Evolutionary conservation across 352 stramenopile species (phyloP).

Genomic region (Elongisporangium prolatum): DNA sequence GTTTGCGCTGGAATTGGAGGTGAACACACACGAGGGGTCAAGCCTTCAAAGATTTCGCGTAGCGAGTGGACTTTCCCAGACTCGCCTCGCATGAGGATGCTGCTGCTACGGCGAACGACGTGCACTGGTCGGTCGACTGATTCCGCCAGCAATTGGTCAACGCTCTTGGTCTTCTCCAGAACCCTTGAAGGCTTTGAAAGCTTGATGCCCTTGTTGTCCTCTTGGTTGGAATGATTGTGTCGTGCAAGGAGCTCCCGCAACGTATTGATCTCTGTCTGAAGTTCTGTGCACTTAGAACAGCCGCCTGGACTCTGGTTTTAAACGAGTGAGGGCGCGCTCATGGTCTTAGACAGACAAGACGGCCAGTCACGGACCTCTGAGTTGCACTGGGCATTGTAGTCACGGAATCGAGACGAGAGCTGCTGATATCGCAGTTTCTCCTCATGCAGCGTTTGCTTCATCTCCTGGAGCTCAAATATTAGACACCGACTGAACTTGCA

Average conservation of each 20-base stretch:
- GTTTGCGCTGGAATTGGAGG: not conserved
- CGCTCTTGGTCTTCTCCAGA: not conserved
- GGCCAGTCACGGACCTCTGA: not conserved
- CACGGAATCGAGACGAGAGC: slow-evolving; percentile 23
- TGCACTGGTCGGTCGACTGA: not conserved
- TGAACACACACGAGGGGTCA: not conserved
- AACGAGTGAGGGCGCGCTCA: not conserved
- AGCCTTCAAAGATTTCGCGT: not conserved
- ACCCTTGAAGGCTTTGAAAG: not conserved
- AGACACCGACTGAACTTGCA: not conserved
- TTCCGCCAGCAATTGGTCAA: not conserved
- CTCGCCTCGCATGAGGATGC: not conserved
- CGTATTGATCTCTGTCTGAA: not conserved
- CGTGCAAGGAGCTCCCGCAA: not conserved
- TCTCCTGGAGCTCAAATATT: slow-evolving; percentile 19
- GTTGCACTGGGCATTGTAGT: slow-evolving; percentile 13
- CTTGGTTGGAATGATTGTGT: not conserved
- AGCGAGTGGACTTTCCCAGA: not conserved
- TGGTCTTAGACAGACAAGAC: not conserved
- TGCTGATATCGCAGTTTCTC: slow-evolving; percentile 31
- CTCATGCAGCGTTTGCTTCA: slow-evolving; percentile 40
- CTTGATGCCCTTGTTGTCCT: not conserved
- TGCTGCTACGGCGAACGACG: not conserved
- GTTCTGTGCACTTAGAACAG: not conserved
- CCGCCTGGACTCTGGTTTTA: not conserved